Conservation (phyloP, 768 basidiomycete species). For the Xerocomellus dryophilus region DNA sequence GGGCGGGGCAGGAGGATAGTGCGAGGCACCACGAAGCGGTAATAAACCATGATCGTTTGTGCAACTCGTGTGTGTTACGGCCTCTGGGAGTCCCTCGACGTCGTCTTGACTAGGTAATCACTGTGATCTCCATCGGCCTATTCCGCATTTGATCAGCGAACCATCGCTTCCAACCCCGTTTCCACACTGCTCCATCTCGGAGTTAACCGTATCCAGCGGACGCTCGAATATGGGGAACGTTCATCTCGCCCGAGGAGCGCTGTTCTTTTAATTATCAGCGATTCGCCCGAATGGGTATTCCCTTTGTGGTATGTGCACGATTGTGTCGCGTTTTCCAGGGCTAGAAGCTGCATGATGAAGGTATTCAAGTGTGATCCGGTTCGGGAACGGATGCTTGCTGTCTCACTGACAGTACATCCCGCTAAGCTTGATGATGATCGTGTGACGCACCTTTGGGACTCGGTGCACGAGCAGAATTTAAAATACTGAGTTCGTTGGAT, state of each 20-base stretch:
- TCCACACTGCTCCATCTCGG: conserved; percentile 4
- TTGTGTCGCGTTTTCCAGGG: neutral
- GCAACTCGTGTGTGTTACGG: neutral
- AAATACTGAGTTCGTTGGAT: neutral
- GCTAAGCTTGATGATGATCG: neutral
- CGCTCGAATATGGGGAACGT: neutral
- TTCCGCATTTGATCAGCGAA: conserved; percentile 17
- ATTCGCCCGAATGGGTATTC: neutral
- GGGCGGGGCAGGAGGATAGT: conserved; percentile 5
- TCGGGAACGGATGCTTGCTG: neutral
- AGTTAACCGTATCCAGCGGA: neutral
- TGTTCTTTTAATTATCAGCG: conserved; percentile 6
- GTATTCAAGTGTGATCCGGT: neutral
- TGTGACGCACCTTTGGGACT: neutral
- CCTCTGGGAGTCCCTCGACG: neutral
- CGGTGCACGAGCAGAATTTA: neutral
- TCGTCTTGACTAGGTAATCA: conserved; percentile 18
- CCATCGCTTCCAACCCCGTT: conserved; percentile 3
- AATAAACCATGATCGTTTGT: conserved; percentile 1
- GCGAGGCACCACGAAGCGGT: conserved; percentile 5
- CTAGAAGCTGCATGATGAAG: neutral
- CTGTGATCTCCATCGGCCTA: conserved; percentile 22
- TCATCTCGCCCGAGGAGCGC: neutral
- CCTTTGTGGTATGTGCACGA: conserved; percentile 4
- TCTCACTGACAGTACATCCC: neutral